Evolutionary conservation across 768 basidiomycete species (phyloP).

Genomic region (Mycena sanguinolenta): DNA sequence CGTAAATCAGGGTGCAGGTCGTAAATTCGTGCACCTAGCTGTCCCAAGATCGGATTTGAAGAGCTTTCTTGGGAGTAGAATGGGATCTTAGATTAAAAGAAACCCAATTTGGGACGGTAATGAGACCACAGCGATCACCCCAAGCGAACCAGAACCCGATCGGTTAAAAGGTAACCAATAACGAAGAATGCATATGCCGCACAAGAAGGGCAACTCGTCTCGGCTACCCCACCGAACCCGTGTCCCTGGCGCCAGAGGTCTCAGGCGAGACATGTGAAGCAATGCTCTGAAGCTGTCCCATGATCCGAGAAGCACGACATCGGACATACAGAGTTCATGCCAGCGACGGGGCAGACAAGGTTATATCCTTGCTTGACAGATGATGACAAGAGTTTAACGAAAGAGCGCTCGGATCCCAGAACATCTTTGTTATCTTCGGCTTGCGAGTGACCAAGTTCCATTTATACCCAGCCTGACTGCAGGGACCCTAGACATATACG

Average conservation of each 20-base stretch:
- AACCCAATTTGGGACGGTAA: conserved; percentile 21
- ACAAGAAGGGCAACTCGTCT: conserved; percentile 32
- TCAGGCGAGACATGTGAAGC: conserved; percentile 36
- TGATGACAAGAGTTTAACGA: conserved; percentile 30
- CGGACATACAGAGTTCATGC: conserved; percentile 35
- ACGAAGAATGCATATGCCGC: conserved; percentile 29
- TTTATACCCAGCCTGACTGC: not conserved
- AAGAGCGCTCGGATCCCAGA: conserved; percentile 27
- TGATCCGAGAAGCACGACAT: conserved; percentile 38
- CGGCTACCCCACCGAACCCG: conserved; percentile 24
- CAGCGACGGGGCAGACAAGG: conserved; percentile 33
- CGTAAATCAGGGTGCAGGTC: conserved; percentile 32
- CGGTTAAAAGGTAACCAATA: conserved; percentile 36
- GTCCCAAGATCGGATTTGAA: conserved; percentile 22
- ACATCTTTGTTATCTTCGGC: conserved; percentile 29
- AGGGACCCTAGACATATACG: not conserved
- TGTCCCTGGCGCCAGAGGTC: conserved; percentile 28
- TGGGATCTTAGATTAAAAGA: conserved; percentile 31
- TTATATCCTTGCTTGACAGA: conserved; percentile 37
- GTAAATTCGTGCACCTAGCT: conserved; percentile 27
- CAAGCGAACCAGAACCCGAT: conserved; percentile 30
- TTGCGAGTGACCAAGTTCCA: conserved; percentile 12
- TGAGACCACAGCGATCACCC: conserved; percentile 31
- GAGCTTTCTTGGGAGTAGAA: conserved; percentile 16
- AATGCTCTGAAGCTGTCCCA: conserved; percentile 14